These are phyloP conservation scores for Leptographium wingfieldii DNA, from an alignment of 2,329 filamentous ascomycete genomes.

Conservation along the genomic window DNA sequence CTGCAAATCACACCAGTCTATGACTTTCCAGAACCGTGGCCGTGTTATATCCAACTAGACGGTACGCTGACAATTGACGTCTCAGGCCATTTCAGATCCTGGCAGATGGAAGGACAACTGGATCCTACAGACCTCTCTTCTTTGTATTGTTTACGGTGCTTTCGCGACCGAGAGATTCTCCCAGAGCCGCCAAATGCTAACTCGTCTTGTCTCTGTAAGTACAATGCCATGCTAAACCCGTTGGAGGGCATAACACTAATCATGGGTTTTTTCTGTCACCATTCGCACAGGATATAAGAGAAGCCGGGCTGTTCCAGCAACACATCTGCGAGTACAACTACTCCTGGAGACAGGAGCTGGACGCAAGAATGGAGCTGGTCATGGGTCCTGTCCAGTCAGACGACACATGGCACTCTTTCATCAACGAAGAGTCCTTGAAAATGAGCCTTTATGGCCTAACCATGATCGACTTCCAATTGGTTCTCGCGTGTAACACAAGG, in stretches of 20 bases:
- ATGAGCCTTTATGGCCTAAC: slow-evolving; percentile 2
- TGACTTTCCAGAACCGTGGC: too few relatives aligned
- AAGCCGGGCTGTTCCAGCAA: slow-evolving; percentile 3
- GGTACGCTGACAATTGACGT: too few relatives aligned
- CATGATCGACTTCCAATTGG: slow-evolving; percentile 4
- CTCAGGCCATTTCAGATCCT: slow-evolving; percentile 2
- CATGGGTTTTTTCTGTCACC: too few relatives aligned
- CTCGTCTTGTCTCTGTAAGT: not conserved
- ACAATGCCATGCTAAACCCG: too few relatives aligned
- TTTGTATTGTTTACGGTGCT: slow-evolving; percentile 3
- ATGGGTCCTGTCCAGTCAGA: not conserved
- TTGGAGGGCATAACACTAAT: too few relatives aligned
- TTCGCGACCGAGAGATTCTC: slow-evolving; percentile 1
- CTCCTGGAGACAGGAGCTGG: slow-evolving; percentile 3
- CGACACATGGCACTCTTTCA: slow-evolving; percentile 3
- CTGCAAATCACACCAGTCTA: too few relatives aligned
- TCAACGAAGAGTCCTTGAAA: slow-evolving; percentile 5
- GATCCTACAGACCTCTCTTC: slow-evolving; percentile 3
- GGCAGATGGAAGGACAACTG: slow-evolving; percentile 3
- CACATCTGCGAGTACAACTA: slow-evolving; percentile 1
- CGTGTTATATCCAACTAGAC: too few relatives aligned
- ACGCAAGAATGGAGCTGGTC: not conserved
- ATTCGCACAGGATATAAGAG: not conserved
- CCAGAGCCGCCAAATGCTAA: slow-evolving; percentile 3
- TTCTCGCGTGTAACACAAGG: slow-evolving; percentile 2